These are phyloP conservation scores for Penicillium griseofulvum DNA, from an alignment of 2,329 filamentous ascomycete species.

Conservation along the genomic window DNA sequence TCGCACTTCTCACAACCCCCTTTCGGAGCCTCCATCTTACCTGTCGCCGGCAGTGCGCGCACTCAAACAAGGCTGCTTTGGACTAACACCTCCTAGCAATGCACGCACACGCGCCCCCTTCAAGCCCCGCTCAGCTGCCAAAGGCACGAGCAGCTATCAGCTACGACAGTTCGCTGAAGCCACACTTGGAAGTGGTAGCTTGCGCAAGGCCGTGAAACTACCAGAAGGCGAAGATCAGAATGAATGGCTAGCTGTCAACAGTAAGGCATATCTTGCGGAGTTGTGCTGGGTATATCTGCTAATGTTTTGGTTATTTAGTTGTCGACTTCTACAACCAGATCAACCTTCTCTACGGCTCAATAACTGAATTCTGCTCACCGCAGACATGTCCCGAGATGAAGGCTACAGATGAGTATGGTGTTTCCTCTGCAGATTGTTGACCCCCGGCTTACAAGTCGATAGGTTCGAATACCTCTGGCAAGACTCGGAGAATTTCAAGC, in stretches of 20 bases:
- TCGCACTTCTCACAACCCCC: conserved; percentile 29
- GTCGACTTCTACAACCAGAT: conserved; percentile 99
- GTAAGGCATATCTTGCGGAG: conserved; percentile 50
- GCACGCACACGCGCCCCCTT: conserved; percentile 87
- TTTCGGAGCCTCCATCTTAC: conserved; percentile 35
- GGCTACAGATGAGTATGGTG: conserved; percentile 87
- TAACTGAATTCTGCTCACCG: conserved; percentile 98
- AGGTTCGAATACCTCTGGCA: conserved; percentile 99
- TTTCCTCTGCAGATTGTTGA: not conserved
- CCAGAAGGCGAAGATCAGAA: conserved; percentile 97
- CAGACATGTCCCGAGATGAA: conserved; percentile 99
- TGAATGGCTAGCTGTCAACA: conserved; percentile 97
- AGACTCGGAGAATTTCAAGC: conserved; percentile 88
- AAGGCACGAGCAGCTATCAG: conserved; percentile 88
- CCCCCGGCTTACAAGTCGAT: conserved; percentile 13
- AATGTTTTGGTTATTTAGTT: conserved; percentile 56
- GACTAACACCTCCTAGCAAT: conserved; percentile 61
- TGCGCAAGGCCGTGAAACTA: conserved; percentile 93
- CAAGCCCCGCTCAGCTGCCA: conserved; percentile 78
- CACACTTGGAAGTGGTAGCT: conserved; percentile 87
- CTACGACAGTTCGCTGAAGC: conserved; percentile 97
- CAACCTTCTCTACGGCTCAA: conserved; percentile 96
- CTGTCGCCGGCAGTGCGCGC: conserved; percentile 36
- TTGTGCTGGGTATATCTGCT: conserved; percentile 23
- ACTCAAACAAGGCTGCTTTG: conserved; percentile 39